Evolutionary conservation across 169 alveolate genomes (phyloP).

Genomic region (Cystoisospora suis): DNA sequence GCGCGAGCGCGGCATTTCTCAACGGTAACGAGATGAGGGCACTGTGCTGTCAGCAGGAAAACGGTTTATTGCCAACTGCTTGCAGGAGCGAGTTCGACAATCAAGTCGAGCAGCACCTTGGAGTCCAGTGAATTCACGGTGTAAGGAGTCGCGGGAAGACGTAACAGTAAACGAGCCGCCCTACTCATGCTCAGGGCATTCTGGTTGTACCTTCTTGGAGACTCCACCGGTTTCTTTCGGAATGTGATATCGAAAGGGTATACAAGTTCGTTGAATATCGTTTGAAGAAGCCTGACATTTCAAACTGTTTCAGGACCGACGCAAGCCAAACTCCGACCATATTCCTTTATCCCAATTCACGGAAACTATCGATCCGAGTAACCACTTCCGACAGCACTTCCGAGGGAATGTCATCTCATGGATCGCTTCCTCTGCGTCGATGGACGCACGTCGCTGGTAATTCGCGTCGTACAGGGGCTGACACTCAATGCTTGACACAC

Average conservation of each 20-base stretch:
- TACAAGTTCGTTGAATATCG: too few species aligned
- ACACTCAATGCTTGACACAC: neutral
- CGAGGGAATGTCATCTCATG: conserved; percentile 62
- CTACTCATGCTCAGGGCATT: conserved; percentile 50
- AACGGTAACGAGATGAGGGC: conserved; percentile 21
- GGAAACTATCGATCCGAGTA: conserved; percentile 63
- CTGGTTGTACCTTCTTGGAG: conserved; percentile 64
- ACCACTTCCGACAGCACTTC: conserved; percentile 59
- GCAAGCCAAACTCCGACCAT: conserved; percentile 63
- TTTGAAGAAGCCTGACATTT: too few species aligned
- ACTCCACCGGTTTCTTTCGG: conserved; percentile 63
- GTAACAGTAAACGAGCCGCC: neutral
- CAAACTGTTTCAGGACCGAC: conserved; percentile 51
- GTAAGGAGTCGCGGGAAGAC: neutral
- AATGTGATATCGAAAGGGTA: conserved; percentile 68
- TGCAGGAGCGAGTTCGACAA: conserved; percentile 50
- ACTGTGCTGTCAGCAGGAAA: neutral
- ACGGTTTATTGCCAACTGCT: neutral
- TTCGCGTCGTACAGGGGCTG: neutral
- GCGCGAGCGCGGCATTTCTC: conserved; percentile 65
- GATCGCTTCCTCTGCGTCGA: conserved; percentile 59
- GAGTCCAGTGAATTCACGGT: conserved; percentile 57
- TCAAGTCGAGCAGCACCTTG: conserved; percentile 52
- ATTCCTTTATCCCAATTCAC: conserved; percentile 56
- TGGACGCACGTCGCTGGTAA: conserved; percentile 67